These are phyloP conservation scores for Colletotrichum paranaense DNA, from an alignment of 2,329 filamentous ascomycete species.

Conservation along the genomic window DNA sequence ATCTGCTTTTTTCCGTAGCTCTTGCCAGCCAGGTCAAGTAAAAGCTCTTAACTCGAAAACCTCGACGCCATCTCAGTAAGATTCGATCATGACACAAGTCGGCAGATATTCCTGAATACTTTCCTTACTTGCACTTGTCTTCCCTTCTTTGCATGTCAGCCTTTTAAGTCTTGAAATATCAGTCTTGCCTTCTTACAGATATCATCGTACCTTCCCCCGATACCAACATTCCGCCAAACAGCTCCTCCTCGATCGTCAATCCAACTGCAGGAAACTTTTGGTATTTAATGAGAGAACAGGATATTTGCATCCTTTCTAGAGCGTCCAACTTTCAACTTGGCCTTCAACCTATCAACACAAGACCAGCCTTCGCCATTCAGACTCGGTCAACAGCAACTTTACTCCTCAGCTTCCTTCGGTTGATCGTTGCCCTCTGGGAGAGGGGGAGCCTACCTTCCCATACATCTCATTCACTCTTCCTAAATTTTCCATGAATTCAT, in stretches of 20 bases:
- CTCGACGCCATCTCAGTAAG: neutral
- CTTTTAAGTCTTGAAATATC: neutral
- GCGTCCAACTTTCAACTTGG: neutral
- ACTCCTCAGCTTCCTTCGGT: neutral
- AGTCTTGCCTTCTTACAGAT: neutral
- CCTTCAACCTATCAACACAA: neutral
- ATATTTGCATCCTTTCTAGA: neutral
- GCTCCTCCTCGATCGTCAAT: neutral
- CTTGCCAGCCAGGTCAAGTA: neutral
- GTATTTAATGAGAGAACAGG: neutral
- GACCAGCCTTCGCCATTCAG: neutral
- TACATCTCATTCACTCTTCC: neutral
- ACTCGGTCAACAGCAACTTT: neutral
- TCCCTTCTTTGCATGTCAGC: neutral
- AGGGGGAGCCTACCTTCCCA: neutral
- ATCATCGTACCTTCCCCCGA: neutral
- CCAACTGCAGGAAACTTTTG: rapidly evolving
- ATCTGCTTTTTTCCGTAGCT: neutral
- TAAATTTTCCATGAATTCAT: neutral
- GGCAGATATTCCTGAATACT: neutral
- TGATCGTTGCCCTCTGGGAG: neutral
- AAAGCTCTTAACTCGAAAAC: neutral
- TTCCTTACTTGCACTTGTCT: neutral
- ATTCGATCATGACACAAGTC: neutral
- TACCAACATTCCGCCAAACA: neutral